Base-by-base conservation (phyloP, 768 basidiomycete genomes). In the Heimioporus sp. region DNA sequence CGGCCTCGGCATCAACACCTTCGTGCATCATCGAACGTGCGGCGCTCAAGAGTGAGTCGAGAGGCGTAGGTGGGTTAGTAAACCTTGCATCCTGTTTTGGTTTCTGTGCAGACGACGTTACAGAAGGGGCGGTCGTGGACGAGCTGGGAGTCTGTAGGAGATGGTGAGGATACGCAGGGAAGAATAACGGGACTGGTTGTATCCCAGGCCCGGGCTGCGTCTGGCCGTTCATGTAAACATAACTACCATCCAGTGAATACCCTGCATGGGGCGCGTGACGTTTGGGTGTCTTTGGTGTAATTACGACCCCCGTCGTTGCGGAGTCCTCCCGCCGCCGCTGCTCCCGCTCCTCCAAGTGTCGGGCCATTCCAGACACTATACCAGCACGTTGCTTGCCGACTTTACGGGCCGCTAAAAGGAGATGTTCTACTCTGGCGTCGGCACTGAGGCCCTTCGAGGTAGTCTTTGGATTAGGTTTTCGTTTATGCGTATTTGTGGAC, bases 361-460 rank as follows among this genome's bases (percentile, higher is more conserved):
- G 70, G 17, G 72, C 63, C 59, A 82, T 64, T 7, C 85, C 84
- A 0, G 81, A 76, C 19, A 83, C 63, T n/a, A 80, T 63, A 5
- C 76, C 76, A 1, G 82, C 79, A 9, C 87, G 79, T 48, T 81
- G 75, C 31, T 80, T 77, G 5, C 87, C 87, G 4, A 89, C 75
- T 48, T 73, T 82, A n/a, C 86, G 79, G 10, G 86, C 83, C 4
- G 88, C 88, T 12, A 87, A 71, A 2, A 91, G 73, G 11, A 90
- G 69, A 58, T 87, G 87, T 58, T 90, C 88, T 0, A 78, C 75
- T 42, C 85, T 79, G 5, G 88, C 89, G 54, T 91, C 89, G 2
- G 84, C 71, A 54, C 76, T 65, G 40, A 79, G 52, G 37, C 78
- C 64, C 34, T 60, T 60, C 5, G 64, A 64, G 1, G 60, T 6